A percentile compares a stretch with the other conserved stretches of the same genome.
These are phyloP conservation scores for Exophiala phaeomuriformis DNA, from an alignment of 2,329 filamentous ascomycete species.

Conservation along the genomic window DNA sequence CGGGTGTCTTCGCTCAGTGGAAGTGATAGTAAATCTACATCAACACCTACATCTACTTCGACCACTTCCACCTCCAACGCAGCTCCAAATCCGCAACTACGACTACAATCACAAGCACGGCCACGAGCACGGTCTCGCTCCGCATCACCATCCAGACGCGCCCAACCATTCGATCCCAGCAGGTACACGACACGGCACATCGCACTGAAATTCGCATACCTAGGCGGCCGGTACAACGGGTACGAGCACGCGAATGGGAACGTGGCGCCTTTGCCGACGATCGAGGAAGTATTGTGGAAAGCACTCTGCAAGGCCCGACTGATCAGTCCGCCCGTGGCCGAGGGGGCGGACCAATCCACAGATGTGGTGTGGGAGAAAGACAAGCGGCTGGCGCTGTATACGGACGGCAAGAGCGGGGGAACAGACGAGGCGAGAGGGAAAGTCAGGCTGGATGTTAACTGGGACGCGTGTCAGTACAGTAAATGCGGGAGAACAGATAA, in stretches of 20 bases:
- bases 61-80: not conserved
- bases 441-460: slow-evolving; percentile 53
- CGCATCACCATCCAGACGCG: slow-evolving; percentile 21
- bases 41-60: too few relatives aligned
- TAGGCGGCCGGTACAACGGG: slow-evolving; percentile 85
- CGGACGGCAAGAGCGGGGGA: not conserved
- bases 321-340: slow-evolving; percentile 61
- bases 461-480: slow-evolving; percentile 79
- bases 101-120: slow-evolving; percentile 34
- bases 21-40: not conserved
- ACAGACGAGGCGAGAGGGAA: slow-evolving; percentile 5
- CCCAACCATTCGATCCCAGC: slow-evolving; percentile 62
- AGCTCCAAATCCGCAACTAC: slow-evolving; percentile 31
- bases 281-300: slow-evolving; percentile 92
- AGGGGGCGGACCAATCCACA: slow-evolving; percentile 34
- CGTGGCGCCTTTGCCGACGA: slow-evolving; percentile 62
- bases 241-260: slow-evolving; percentile 78
- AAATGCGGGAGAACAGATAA: slow-evolving; percentile 92
- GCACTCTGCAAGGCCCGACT: slow-evolving; percentile 74
- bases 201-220: slow-evolving; percentile 86
- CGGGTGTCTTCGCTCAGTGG: slow-evolving; percentile 27
- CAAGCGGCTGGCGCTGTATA: slow-evolving; percentile 20
- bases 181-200: slow-evolving; percentile 78
- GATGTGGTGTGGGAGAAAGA: slow-evolving; percentile 33
- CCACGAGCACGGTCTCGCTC: slow-evolving; percentile 67